Evolutionary conservation across 169 alveolate species (phyloP), one percentile per base, ranked within the genome.

Genomic region (Plasmodium knowlesi): DNA sequence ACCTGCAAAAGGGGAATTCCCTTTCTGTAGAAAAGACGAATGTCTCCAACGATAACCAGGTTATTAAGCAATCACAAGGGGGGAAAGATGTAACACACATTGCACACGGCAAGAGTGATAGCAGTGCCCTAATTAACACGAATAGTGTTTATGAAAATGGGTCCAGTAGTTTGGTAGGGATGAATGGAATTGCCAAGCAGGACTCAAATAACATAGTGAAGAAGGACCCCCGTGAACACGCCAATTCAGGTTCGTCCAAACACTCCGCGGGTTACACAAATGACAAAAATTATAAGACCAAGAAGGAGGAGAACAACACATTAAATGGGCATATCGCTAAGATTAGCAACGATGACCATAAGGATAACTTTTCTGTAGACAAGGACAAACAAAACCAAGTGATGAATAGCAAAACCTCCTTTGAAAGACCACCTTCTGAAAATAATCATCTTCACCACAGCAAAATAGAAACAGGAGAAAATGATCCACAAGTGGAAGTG

Each of bases 1-100:
- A 79, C 41, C 25, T 74, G 5, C 41, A 76, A 3, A 86, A 86
- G 32, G 71, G 53, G 76, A 83, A 84, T 22, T 30, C 16, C 43
- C 34, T 3, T n/a, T 25, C 32, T 22, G 53, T 25, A 9, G 92
- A 73, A 84, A 84, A 70, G 14, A 5, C 16, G 30, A 32, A 5
- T 37, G 25, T 14, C 22, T 16, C 50, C 43, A 41, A 19, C 61
- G 61, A 32, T n/a, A n/a, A 30, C 28, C 70, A n/a, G 5, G 30
- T 50, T 50, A 16, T 6, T 19, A n/a, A 34, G 30, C 61, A 34
- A 61, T 9, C n/a, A 76, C 50, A 37, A 32, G 83, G 61, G 30
- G 43, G 22, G 8, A 41, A 30, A 76, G 12, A 76, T n/a, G 16
- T 28, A 2, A n/a, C 30, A 32, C 37, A 76, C 61, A 41, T 0